Conservation (phyloP, 1,284 basidiomycete species). For the Trametes versicolor region DNA sequence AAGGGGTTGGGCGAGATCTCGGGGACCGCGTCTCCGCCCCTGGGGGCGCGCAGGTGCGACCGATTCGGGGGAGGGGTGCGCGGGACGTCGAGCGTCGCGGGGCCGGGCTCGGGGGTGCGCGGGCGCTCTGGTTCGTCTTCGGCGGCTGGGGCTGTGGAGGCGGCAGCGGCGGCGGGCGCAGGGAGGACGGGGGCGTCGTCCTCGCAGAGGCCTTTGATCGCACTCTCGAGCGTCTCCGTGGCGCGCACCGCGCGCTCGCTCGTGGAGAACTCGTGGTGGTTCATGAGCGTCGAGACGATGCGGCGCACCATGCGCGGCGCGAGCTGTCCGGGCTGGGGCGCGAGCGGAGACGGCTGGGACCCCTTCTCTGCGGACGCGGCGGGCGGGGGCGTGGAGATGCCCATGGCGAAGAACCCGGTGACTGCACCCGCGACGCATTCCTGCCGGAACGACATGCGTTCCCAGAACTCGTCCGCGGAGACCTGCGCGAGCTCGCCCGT, state of each 20-base stretch:
- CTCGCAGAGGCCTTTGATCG: conserved; percentile 76
- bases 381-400: conserved; percentile 42
- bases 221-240: conserved; percentile 74
- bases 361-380: conserved; percentile 6
- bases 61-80: conserved; percentile 55
- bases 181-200: conserved; percentile 46
- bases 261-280: conserved; percentile 81
- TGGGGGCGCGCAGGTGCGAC: conserved; percentile 25
- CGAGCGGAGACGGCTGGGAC: conserved; percentile 54
- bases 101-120: conserved; percentile 41
- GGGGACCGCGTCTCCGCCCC: conserved; percentile 37
- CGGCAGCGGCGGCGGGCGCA: conserved; percentile 37
- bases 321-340: conserved; percentile 68
- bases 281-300: conserved; percentile 73
- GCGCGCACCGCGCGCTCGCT: conserved; percentile 69
- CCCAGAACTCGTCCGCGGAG: conserved; percentile 87
- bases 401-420: conserved; percentile 88
- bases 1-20: conserved; percentile 73
- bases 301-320: conserved; percentile 72
- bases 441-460: conserved; percentile 93
- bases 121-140: conserved; percentile 18
- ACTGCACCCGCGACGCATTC: conserved; percentile 89
- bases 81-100: conserved; percentile 42
- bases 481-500: conserved; percentile 65
- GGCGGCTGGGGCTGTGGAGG: conserved; percentile 1